phyloP scores from a whole-genome alignment of 140 eudicot species.

The Stevia rebaudiana region DNA sequence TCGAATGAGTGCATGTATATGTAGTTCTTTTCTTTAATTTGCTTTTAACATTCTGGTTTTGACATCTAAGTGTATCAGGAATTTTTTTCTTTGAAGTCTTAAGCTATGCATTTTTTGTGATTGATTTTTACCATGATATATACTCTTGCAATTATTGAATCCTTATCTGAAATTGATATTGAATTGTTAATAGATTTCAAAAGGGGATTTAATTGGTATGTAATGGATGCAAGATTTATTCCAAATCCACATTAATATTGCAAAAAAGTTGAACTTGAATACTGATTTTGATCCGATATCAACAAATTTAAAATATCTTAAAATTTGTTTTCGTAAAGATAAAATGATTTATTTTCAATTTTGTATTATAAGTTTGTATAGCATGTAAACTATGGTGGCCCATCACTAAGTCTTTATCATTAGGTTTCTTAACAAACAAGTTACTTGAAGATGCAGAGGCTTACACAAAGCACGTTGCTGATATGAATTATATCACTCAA shows the following conservation, averaged over 20 bases:
- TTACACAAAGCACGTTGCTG: no score
- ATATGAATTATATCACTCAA: no score
- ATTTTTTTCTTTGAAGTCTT: not conserved
- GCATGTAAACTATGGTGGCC: no score
- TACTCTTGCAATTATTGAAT: not conserved
- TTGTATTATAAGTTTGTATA: no score
- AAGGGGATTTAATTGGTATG: not conserved
- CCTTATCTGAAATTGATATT: not conserved
- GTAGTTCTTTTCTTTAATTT: not conserved
- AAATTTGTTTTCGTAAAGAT: no score
- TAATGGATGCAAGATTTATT: not conserved
- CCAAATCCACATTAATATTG: no score
- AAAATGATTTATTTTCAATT: no score
- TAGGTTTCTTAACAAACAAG: no score
- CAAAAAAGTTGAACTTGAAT: not conserved
- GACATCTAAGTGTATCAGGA: not conserved
- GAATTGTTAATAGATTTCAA: not conserved
- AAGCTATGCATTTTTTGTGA: not conserved
- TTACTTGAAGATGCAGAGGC: no score
- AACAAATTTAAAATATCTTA: no score
- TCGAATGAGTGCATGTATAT: slow-evolving; percentile 22
- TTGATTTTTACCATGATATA: not conserved
- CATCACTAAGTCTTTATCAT: no score
- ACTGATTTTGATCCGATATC: no score
- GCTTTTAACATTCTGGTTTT: not conserved